Evolutionary conservation across 2,329 filamentous ascomycete species (phyloP), one percentile per base, ranked within the genome.

Genomic region (Sporothrix inflata): DNA sequence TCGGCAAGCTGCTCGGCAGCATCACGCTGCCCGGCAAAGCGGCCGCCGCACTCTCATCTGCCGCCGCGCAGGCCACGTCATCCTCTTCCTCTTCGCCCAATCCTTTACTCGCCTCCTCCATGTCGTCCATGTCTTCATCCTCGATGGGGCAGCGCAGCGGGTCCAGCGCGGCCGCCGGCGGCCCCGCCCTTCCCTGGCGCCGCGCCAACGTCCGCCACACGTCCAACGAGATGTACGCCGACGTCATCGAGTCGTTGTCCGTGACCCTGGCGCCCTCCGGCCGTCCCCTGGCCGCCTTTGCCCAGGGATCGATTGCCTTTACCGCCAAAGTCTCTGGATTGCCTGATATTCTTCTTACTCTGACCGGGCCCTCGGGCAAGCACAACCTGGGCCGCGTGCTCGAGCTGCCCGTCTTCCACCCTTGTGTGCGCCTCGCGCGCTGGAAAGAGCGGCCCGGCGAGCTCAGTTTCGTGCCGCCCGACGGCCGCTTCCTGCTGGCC

Each of bases 171-270:
- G 47, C 53, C 8, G 87, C 84, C 75, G 84, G 84, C 0, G 67
- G 72, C 0, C 85, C 87, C 0, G 85, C 88, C 8, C 78, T 98
- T 53, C 94, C 94, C 1, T 99, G 96, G 96, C 89, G 96, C 74
- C 87, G 94, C 74, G 90, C 93, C 51, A 97, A 97, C 78, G 96
- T 99, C 70, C 88, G 94, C 19, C 96, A 99, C 81, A 98, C 95
- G 4, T 97, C 93, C 71, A 99, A 98, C 81, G 96, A 99, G 81
- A 86, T 99, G 76, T 98, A 98, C 80, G 95, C 97, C 72, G 96
- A 99, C 80, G 90, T 99, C 14, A 90, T 99, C 74, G 96, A 99
- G 83, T 94, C 93, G 1, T 85, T 99, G 0, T 89, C 90, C 0
- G 93, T 98, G 53, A 97, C 92, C 0, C 87, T 98, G 55, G 94